A percentile compares a stretch with the other conserved stretches of the same genome.
Conservation (phyloP, 2,329 filamentous ascomycete genomes). For the Cordyceps tenuipes region DNA sequence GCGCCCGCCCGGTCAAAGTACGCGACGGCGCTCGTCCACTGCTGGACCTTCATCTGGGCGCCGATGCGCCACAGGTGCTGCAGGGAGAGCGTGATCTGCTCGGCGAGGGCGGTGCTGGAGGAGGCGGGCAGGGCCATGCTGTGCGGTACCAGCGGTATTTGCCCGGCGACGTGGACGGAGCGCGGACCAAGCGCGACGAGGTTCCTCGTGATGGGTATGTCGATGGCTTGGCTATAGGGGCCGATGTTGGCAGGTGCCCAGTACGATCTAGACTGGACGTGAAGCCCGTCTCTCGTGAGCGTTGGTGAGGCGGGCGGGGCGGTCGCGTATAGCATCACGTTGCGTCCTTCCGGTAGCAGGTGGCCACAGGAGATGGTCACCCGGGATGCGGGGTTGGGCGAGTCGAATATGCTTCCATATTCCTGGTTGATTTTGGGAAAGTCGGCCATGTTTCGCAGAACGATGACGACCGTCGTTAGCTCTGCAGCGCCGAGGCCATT, state of each 20-base stretch:
- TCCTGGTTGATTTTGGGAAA: conserved; percentile 67
- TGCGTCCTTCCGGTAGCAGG: conserved; percentile 48
- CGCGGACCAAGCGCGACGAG: conserved; percentile 19
- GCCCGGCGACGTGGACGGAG: conserved; percentile 67
- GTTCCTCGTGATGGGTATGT: conserved; percentile 29
- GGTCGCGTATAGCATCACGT: conserved; percentile 52
- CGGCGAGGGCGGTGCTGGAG: conserved; percentile 32
- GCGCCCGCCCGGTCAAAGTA: conserved; percentile 49
- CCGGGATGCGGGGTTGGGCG: conserved; percentile 75
- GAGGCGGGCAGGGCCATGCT: conserved; percentile 57
- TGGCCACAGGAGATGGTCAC: conserved; percentile 75
- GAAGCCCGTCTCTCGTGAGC: conserved; percentile 53
- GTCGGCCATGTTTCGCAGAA: conserved; percentile 71
- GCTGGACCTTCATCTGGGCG: conserved; percentile 58
- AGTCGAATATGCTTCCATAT: conserved; percentile 66
- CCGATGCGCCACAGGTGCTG: conserved; percentile 89
- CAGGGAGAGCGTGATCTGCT: conserved; percentile 63
- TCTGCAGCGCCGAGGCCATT: conserved; percentile 21
- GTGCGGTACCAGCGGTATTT: conserved; percentile 79
- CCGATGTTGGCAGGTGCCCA: conserved; percentile 98
- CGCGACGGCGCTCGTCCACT: conserved; percentile 68
- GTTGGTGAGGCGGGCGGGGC: conserved; percentile 24
- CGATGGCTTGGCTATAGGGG: conserved; percentile 86
- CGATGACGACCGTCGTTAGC: conserved; percentile 52
- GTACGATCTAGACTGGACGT: conserved; percentile 89